Evolutionary conservation across 108 stramenopile species (phyloP).

Genomic region (Fistulifera solaris): DNA sequence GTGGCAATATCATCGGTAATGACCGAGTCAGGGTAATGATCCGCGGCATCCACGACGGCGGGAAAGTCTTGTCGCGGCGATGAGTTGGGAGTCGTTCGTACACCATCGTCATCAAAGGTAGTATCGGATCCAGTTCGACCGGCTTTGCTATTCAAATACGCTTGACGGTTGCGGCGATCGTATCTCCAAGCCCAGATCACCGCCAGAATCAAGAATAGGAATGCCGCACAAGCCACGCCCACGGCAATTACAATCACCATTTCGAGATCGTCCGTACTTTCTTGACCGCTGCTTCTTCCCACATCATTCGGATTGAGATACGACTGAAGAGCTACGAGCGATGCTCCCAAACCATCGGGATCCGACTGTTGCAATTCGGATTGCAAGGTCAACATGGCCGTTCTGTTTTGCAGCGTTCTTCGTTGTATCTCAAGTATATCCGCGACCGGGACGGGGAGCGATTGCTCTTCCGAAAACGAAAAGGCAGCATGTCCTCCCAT

Average conservation of each 20-base stretch:
- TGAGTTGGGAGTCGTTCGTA: neutral
- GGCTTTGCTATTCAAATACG: constrained; percentile 11
- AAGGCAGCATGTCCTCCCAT: too few species aligned
- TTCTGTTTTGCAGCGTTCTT: constrained; percentile 19
- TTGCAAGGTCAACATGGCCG: constrained; percentile 10
- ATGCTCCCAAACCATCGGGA: constrained; percentile 10
- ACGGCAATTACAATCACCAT: constrained; percentile 53
- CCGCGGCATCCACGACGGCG: neutral
- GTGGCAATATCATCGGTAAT: constrained; percentile 34
- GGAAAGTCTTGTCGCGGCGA: neutral
- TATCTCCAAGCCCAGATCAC: constrained; percentile 46
- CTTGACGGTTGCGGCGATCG: constrained; percentile 21
- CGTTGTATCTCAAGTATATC: constrained; percentile 26
- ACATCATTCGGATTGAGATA: neutral
- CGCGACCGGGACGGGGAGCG: constrained; percentile 2
- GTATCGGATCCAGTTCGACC: constrained; percentile 5
- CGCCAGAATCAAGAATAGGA: constrained; percentile 34
- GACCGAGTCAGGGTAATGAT: constrained; percentile 25
- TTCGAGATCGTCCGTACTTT: constrained; percentile 13
- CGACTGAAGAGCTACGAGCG: too few species aligned
- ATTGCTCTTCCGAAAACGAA: neutral
- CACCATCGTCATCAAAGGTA: constrained; percentile 1
- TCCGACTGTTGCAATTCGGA: constrained; percentile 6
- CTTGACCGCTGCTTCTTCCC: neutral
- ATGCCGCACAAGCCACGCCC: constrained; percentile 45